Evolutionary conservation across 331 rosid species (phyloP), one percentile per base, ranked within the genome.

Genomic region (Erythrophleum ivorense): DNA sequence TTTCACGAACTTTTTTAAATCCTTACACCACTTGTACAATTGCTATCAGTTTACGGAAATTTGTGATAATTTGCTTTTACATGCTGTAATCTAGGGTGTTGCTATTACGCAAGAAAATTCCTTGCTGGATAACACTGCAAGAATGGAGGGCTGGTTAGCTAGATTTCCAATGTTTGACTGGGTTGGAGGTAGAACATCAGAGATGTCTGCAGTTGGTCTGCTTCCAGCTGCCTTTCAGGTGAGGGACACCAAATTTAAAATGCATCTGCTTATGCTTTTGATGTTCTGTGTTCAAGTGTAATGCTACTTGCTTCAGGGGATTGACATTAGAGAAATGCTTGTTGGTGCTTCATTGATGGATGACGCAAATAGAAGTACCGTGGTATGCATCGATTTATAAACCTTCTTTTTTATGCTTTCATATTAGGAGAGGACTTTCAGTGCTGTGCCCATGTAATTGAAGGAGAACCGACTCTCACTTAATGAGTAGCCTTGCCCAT

Each of bases 221-320:
- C 98, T 94, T 91, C 97, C 98, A 57, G 98, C 98, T 52, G 97
- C 98, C 41, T 96, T 94, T 80, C 98, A 94, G 97, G 98, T 92
- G 63, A 54, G 81, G 82, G 66, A 33, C 10, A 73, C n/a, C 83
- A 24, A 77, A 84, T 70, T 80, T 71, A 55, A 79, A 72, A 48
- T 63, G 58, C 64, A n/a, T 69, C 55, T 43, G 21, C 67, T 80
- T 7, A 8, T 79, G 14, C 29, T 24, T 69, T 45, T 77, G 41
- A 52, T 52, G 34, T 49, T 73, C 45, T 8, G 5, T 76, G 77
- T 70, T 80, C 75, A 66, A 57, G 79, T 43, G 29, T 29, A 67
- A 81, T 46, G 21, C 53, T 77, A 60, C 36, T 79, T 73, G 70
- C 46, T 71, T 59, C 78, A 86, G 89, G 86, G 84, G 85, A 86